Base-by-base conservation (phyloP, 2,329 filamentous ascomycete genomes). In the Aspergillus intermedius region DNA sequence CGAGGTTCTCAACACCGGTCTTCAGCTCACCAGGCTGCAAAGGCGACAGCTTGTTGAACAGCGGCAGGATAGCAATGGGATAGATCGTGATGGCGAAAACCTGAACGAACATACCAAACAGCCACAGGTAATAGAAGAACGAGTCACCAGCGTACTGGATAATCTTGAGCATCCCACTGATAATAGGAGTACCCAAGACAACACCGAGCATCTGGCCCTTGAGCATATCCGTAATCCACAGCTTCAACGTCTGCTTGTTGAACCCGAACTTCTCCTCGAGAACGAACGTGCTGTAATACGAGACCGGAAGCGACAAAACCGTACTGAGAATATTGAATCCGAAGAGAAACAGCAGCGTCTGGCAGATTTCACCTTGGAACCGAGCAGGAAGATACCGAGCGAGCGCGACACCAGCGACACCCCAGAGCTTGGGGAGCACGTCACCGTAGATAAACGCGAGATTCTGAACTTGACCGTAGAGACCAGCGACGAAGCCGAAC, bases 51-150 rank as follows among this genome's bases (percentile, higher is more conserved):
- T 96, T 98, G 79, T 98, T 98, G 81, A 98, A 98, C 60, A 98
- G 73, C 3, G 93, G 93, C 42, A 96, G 80, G 59, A 98, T 97
- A 54, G 86, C 83, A 61, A 95, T 88, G 1, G 93, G 93, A 73
- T 96, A 98, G 66, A 96, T 87, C 42, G 93, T 95, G 63, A 96
- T 95, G 73, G 88, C 91, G 68, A 93, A 91, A 54, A 97, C 79
- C 73, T 97, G 93, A 37, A 98, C 82, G 49, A 81, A 84, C 52
- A 95, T 83, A 59, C 87, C 86, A 64, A 98, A 97, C 51, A 93
- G 73, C 91, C 91, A 98, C 49, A 98, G 82, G 69, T 96, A 98
- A 75, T 94, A 95, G 78, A 97, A 96, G 79, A 98, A 98, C 65
- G 85, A 82, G 65, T 86, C 88, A 56, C 93, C 93, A 10, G 94